Percentiles rank a stretch among this genome's conserved stretches.
phyloP scores from a whole-genome alignment of 228 moss, liverwort and hornwort species.

The Sphagnum fallax region DNA sequence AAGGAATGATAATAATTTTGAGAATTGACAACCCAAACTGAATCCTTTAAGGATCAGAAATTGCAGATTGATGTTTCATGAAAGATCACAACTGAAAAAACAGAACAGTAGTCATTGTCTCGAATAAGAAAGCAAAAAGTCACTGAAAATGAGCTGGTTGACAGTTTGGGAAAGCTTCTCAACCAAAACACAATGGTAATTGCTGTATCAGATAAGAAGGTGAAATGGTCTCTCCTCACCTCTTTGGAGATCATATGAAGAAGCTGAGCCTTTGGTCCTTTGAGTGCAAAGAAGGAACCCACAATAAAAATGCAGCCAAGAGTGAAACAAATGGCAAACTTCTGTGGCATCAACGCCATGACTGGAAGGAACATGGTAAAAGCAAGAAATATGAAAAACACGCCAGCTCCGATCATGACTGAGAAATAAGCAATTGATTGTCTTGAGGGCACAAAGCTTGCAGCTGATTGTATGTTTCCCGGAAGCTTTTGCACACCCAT shows the following conservation, averaged over 20 bases:
- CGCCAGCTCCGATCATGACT: conserved; percentile 71
- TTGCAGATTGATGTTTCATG: neutral
- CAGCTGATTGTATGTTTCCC: conserved; percentile 65
- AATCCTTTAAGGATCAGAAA: neutral
- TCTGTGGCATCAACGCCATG: conserved; percentile 63
- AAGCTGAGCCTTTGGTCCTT: conserved; percentile 84
- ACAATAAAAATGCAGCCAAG: conserved; percentile 92
- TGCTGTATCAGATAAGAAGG: neutral
- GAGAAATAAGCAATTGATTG: conserved; percentile 72
- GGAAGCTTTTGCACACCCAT: conserved; percentile 85
- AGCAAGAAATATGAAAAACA: conserved; percentile 85
- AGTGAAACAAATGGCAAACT: conserved; percentile 94
- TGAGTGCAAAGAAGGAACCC: conserved; percentile 81
- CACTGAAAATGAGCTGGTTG: neutral
- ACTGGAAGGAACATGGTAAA: conserved; percentile 80
- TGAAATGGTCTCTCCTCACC: conserved; percentile 21
- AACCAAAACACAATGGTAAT: neutral
- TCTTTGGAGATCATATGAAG: conserved; percentile 89
- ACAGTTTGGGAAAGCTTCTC: neutral
- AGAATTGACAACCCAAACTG: neutral
- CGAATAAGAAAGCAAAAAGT: no score
- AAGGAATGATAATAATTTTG: neutral
- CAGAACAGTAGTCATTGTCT: no score
- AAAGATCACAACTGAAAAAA: neutral
- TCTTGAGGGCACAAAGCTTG: conserved; percentile 72